Evolutionary conservation across 2,329 filamentous ascomycete species (phyloP).

Genomic region (Mycosphaerella sp.): DNA sequence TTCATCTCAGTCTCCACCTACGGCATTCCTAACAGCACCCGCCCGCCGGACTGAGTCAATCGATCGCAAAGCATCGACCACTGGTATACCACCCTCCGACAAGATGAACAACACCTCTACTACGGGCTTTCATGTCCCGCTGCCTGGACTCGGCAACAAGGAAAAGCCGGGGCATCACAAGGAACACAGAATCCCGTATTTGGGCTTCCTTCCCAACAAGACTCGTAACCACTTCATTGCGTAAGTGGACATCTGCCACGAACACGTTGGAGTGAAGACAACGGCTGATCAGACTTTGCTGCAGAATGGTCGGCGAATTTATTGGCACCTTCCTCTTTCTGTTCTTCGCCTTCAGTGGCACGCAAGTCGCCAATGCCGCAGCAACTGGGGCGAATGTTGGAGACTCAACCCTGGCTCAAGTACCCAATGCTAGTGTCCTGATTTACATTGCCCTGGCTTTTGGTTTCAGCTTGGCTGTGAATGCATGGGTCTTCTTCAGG

Average conservation of each 20-base stretch:
- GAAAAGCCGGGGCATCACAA: conserved; percentile 18
- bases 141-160: conserved; percentile 19
- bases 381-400: conserved; percentile 16
- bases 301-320: conserved; percentile 40
- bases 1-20: conserved; percentile 1
- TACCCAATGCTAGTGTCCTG: conserved; percentile 34
- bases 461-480: conserved; percentile 41
- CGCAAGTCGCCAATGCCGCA: conserved; percentile 38
- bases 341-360: conserved; percentile 38
- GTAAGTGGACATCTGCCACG: neutral
- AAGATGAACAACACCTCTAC: conserved; percentile 38
- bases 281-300: too few species aligned
- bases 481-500: conserved; percentile 43
- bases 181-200: conserved; percentile 35
- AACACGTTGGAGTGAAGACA: too few species aligned
- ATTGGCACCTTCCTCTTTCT: conserved; percentile 43
- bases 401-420: conserved; percentile 16
- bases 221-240: conserved; percentile 41
- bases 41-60: neutral
- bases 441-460: conserved; percentile 39
- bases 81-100: conserved; percentile 13
- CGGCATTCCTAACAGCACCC: conserved; percentile 5
- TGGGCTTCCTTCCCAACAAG: conserved; percentile 42
- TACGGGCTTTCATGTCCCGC: conserved; percentile 28
- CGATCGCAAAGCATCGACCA: conserved; percentile 2